phyloP scores from a whole-genome alignment of 805 yeast genomes.

The Cyberlindnera misumaiensis region DNA sequence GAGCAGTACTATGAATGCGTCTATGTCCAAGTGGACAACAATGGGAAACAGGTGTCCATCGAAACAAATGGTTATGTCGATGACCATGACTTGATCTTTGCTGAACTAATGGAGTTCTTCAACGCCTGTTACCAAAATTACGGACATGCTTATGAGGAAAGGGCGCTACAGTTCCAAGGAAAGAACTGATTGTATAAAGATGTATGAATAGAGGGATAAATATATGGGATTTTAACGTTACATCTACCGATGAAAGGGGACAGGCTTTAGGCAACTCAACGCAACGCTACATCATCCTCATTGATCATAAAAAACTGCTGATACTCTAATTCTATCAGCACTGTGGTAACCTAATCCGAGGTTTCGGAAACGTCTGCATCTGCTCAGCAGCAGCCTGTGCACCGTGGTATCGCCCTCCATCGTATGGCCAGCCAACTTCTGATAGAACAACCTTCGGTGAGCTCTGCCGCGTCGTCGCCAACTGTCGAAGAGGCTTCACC shows the following conservation, averaged over 20 bases:
- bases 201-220: no score
- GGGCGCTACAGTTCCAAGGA: no score
- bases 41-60: constrained; percentile 18
- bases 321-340: constrained; percentile 2
- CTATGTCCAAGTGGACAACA: constrained; percentile 16
- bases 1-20: constrained; percentile 10
- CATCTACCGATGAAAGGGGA: no score
- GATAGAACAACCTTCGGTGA: constrained; percentile 37
- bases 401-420: constrained; percentile 42
- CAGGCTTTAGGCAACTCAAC: no score
- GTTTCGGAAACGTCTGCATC: constrained; percentile 44
- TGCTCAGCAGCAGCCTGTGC: constrained; percentile 42
- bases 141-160: constrained; percentile 27
- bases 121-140: constrained; percentile 26
- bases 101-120: constrained; percentile 26
- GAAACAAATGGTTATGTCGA: constrained; percentile 18
- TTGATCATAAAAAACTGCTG: background rate
- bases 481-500: constrained; percentile 31
- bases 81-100: constrained; percentile 13
- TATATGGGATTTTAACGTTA: no score
- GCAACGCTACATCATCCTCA: background rate
- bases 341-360: constrained; percentile 34
- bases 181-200: no score
- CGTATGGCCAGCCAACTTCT: constrained; percentile 70
- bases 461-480: constrained; percentile 14